Conservation (phyloP, 2,329 filamentous ascomycete species). For the Cladosporium sphaerospermum region DNA sequence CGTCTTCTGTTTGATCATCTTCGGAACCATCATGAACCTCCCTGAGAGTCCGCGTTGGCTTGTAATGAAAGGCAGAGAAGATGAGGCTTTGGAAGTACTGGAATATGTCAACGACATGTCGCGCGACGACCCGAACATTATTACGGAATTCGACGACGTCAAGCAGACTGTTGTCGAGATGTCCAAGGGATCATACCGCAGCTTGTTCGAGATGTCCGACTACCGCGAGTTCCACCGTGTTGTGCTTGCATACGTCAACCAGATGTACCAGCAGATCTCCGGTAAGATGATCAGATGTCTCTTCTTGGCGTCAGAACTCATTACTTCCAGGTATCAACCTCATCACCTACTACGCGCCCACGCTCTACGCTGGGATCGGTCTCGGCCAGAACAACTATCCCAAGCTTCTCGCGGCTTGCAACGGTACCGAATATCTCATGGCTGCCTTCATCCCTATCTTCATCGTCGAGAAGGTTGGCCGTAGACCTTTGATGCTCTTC, state of each 20-base stretch:
- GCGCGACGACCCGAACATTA: constrained; percentile 39
- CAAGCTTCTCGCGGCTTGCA: constrained; percentile 39
- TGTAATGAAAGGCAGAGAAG: constrained; percentile 49
- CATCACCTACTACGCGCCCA: constrained; percentile 39
- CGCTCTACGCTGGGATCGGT: constrained; percentile 41
- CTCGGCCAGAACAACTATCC: constrained; percentile 43
- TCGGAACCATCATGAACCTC: constrained; percentile 41
- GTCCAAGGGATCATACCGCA: constrained; percentile 25
- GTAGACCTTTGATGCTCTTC: constrained; percentile 64
- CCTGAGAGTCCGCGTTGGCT: constrained; percentile 43
- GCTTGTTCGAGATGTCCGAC: constrained; percentile 26
- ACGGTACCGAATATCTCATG: constrained; percentile 44
- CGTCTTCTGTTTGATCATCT: constrained; percentile 40
- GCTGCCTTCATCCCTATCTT: constrained; percentile 42
- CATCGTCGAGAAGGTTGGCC: constrained; percentile 39
- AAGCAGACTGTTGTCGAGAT: constrained; percentile 48
- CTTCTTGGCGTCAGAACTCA: neutral
- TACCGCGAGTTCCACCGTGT: constrained; percentile 32
- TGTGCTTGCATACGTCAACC: constrained; percentile 30
- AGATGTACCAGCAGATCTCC: constrained; percentile 11
- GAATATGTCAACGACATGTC: constrained; percentile 42
- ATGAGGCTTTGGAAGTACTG: constrained; percentile 45
- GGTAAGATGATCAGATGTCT: neutral
- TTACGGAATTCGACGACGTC: constrained; percentile 45
- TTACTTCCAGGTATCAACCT: constrained; percentile 23